Evolutionary conservation across 2,329 filamentous ascomycete species (phyloP).

Genomic region (Cercospora sesami): DNA sequence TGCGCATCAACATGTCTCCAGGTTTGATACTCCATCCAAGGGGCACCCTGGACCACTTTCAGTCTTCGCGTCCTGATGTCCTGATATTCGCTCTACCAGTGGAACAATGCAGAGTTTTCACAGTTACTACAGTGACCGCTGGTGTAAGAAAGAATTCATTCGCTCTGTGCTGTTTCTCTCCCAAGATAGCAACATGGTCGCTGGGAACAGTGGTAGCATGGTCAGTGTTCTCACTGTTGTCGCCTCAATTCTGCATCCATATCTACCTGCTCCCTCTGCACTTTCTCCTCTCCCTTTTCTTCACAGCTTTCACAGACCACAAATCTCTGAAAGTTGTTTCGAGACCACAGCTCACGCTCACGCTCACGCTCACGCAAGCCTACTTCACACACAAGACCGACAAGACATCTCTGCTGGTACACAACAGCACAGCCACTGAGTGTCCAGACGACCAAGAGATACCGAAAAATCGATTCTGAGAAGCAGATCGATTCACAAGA

Average conservation of each 20-base stretch:
- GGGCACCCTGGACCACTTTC: neutral
- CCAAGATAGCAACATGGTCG: neutral
- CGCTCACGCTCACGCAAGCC: neutral
- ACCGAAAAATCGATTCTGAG: neutral
- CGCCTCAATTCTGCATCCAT: neutral
- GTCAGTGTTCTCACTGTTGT: neutral
- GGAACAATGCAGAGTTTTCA: neutral
- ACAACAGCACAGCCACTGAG: neutral
- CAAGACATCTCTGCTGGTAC: neutral
- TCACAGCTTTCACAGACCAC: slow-evolving; percentile 4
- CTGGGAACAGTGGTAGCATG: neutral
- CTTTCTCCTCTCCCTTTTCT: neutral
- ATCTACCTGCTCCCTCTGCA: neutral
- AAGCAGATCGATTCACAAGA: slow-evolving; percentile 7
- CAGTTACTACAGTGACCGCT: neutral
- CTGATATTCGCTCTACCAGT: neutral
- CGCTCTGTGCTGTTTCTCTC: neutral
- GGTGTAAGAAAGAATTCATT: neutral
- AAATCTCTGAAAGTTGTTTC: neutral
- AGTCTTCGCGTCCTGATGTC: neutral
- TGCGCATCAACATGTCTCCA: neutral
- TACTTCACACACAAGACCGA: neutral
- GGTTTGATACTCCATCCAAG: neutral
- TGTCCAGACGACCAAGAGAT: neutral
- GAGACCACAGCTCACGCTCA: neutral